These are phyloP conservation scores for Globisporangium paddicum DNA, from an alignment of 352 stramenopile genomes.

Conservation along the genomic window DNA sequence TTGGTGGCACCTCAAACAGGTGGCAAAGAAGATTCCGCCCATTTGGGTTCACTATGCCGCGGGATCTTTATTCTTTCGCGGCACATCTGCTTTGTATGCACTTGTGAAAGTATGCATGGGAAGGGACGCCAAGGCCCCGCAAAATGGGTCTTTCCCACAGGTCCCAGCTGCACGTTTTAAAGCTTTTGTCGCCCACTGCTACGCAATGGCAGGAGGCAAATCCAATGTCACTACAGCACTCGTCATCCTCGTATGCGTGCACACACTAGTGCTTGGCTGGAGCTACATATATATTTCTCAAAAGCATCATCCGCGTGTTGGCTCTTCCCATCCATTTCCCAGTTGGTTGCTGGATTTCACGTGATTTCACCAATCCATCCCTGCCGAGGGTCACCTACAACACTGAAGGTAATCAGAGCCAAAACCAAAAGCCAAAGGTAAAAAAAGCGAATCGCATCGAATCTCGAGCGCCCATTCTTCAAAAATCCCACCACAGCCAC, in stretches of 20 bases:
- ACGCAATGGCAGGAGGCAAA: no score
- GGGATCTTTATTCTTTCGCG: slow-evolving; percentile 12
- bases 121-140: no score
- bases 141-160: no score
- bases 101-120: background rate
- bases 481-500: slow-evolving; percentile 3
- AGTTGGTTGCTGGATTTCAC: no score
- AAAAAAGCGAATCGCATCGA: slow-evolving; percentile 3
- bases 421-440: background rate
- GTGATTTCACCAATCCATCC: background rate
- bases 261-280: no score
- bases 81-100: background rate
- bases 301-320: no score
- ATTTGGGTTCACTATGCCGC: slow-evolving; percentile 14
- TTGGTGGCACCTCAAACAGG: slow-evolving; percentile 3
- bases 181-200: no score
- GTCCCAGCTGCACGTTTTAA: no score
- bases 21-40: slow-evolving; percentile 8
- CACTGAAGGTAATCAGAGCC: background rate
- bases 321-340: no score
- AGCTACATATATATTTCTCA: no score
- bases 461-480: background rate
- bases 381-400: background rate
- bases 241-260: no score
- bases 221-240: no score